Evolutionary conservation across 805 yeast genomes (phyloP), one percentile per base, ranked within the genome.

Genomic region (Candida morakotiae): DNA sequence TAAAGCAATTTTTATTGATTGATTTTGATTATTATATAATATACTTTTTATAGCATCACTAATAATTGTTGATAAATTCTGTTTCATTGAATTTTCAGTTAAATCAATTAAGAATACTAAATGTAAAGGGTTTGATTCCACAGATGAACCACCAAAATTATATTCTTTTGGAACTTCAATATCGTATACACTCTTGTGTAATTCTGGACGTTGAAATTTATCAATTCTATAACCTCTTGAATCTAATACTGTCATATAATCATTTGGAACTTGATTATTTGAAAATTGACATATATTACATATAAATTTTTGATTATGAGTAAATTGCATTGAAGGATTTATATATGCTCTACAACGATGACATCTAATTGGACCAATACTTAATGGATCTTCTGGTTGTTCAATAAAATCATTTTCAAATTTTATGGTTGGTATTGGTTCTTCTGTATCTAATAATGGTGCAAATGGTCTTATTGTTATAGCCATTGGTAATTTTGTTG

Each of bases 311-410:
- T 79, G 75, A 19, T 81, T 80, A 38, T 71, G 73, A 5, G 77
- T 70, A 46, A 77, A 80, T 43, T 75, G 80, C 79, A 85, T 83
- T 14, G 80, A 75, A 3, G 97, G 94, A 55, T 91, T 93, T 44
- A 88, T 71, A 58, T 88, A 93, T 1, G 96, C 77, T 39, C 96
- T 77, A 63, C 99, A 93, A 44, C 98, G 81, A 47, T 78, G 75
- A 62, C 99, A 93, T 48, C 99, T 75, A 23, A 94, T 81, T 0
- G 96, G 95, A 1, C 87, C 87, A 17, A 55, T 49, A 35, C 63
- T 70, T 30, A 55, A 44, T 1, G 56, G 53, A 20, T 50, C 54
- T 3, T 44, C 41, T 13, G 34, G 35, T 9, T 35, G 36, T 14
- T 14, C 24, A 16, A 8, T 3, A 7, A 32, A 28, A 27, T 16